Percentiles rank a stretch among this genome's conserved stretches.
Conservation (phyloP, 352 stramenopile genomes). For the Phytophthora sojae region DNA sequence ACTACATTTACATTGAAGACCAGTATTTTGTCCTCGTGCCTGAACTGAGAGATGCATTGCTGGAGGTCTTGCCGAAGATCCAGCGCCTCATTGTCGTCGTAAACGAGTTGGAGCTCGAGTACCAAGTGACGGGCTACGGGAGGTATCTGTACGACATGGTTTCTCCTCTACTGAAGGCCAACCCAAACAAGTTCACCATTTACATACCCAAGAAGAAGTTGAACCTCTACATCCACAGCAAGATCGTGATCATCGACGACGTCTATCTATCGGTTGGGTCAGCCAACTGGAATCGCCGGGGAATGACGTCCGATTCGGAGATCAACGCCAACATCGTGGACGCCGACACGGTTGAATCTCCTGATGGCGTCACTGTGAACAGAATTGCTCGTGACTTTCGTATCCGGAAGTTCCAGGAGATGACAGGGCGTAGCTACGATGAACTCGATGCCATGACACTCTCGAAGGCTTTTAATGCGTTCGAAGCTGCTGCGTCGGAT, state of each 20-base stretch:
- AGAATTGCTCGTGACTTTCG: constrained; percentile 58
- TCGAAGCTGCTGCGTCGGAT: constrained; percentile 38
- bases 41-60: constrained; percentile 45
- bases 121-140: constrained; percentile 38
- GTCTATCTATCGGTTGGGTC: constrained; percentile 66
- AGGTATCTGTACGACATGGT: constrained; percentile 67
- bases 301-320: constrained; percentile 60
- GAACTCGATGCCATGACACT: constrained; percentile 55
- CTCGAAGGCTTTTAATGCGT: constrained; percentile 37
- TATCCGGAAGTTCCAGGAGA: constrained; percentile 67
- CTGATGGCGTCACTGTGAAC: constrained; percentile 41
- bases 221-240: constrained; percentile 64
- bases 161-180: constrained; percentile 43
- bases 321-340: constrained; percentile 63
- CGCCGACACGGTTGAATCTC: constrained; percentile 23
- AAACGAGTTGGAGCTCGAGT: constrained; percentile 35
- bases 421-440: constrained; percentile 46
- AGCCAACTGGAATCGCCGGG: constrained; percentile 60
- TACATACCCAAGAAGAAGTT: constrained; percentile 47
- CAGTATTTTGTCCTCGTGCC: constrained; percentile 44
- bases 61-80: constrained; percentile 53
- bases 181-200: constrained; percentile 34
- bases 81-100: constrained; percentile 59
- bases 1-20: constrained; percentile 30
- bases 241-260: constrained; percentile 64